phyloP scores from a whole-genome alignment of 2,329 filamentous ascomycete genomes.

The Penicillium olsonii region DNA sequence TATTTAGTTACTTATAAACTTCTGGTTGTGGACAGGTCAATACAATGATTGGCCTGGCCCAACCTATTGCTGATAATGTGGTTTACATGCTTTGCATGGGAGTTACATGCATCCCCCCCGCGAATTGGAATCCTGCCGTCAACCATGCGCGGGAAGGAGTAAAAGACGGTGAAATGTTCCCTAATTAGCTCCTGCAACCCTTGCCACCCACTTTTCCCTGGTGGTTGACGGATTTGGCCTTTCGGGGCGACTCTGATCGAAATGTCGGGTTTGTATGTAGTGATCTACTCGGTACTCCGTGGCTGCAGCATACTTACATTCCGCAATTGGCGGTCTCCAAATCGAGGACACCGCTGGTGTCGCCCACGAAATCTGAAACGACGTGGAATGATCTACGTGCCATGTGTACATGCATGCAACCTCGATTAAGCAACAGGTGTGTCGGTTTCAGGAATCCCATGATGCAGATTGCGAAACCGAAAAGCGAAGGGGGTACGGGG shows the following conservation, averaged over 20 bases:
- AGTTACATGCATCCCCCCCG: background rate
- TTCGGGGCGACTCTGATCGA: background rate
- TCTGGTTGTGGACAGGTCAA: too few relatives aligned
- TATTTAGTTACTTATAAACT: background rate
- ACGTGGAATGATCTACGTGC: background rate
- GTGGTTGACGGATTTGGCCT: too few relatives aligned
- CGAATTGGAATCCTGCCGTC: background rate
- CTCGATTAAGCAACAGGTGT: background rate
- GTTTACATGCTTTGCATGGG: background rate
- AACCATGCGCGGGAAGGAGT: background rate
- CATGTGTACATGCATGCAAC: background rate
- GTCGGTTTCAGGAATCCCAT: background rate
- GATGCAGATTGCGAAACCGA: background rate
- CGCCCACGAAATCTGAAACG: background rate
- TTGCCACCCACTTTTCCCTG: background rate
- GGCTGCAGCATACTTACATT: background rate
- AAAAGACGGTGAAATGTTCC: conserved; percentile 2
- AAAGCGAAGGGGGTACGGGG: too few relatives aligned
- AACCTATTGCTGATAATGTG: too few relatives aligned
- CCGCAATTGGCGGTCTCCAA: background rate
- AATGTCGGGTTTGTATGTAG: background rate
- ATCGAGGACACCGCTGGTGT: background rate
- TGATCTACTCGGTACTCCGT: background rate
- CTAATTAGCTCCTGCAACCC: background rate
- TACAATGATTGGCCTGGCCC: too few relatives aligned